Percentiles rank a stretch among this genome's conserved stretches.
Evolutionary conservation across 2,329 filamentous ascomycete genomes (phyloP).

Genomic region (Aspergillus bombycis): DNA sequence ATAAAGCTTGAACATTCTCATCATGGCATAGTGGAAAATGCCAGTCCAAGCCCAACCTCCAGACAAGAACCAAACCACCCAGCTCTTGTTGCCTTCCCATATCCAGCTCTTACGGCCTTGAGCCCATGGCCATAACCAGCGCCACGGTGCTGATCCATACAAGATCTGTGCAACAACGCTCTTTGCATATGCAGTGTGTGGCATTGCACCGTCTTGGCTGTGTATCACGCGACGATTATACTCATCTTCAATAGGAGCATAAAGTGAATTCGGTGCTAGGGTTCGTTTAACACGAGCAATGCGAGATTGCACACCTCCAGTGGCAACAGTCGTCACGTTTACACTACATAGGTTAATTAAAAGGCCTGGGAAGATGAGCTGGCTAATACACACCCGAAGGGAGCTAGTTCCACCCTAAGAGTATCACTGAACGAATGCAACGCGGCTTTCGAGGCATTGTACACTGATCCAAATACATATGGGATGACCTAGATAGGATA

Average conservation of each 20-base stretch:
- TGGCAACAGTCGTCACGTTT: constrained; percentile 58
- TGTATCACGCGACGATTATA: constrained; percentile 57
- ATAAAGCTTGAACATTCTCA: constrained; percentile 56
- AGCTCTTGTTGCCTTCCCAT: constrained; percentile 54
- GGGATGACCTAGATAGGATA: constrained; percentile 39
- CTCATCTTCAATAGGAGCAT: constrained; percentile 54
- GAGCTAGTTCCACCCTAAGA: constrained; percentile 60
- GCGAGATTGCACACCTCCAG: constrained; percentile 63
- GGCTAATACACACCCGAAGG: constrained; percentile 44
- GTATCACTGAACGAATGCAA: constrained; percentile 62
- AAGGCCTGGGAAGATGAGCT: neutral
- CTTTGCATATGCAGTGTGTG: constrained; percentile 56
- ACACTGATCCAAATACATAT: constrained; percentile 51
- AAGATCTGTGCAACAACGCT: constrained; percentile 59
- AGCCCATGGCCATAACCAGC: constrained; percentile 55
- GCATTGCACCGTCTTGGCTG: constrained; percentile 57
- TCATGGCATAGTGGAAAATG: constrained; percentile 48
- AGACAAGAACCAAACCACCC: constrained; percentile 56
- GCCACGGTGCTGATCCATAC: constrained; percentile 47
- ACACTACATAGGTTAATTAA: constrained; percentile 38
- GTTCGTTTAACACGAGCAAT: constrained; percentile 57
- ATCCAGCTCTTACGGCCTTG: constrained; percentile 42
- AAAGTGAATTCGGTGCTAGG: constrained; percentile 54
- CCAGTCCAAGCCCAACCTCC: constrained; percentile 52
- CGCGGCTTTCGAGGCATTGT: constrained; percentile 64